phyloP scores from a whole-genome alignment of 1,139 yeast genomes.

The Arxiozyma bovina region DNA sequence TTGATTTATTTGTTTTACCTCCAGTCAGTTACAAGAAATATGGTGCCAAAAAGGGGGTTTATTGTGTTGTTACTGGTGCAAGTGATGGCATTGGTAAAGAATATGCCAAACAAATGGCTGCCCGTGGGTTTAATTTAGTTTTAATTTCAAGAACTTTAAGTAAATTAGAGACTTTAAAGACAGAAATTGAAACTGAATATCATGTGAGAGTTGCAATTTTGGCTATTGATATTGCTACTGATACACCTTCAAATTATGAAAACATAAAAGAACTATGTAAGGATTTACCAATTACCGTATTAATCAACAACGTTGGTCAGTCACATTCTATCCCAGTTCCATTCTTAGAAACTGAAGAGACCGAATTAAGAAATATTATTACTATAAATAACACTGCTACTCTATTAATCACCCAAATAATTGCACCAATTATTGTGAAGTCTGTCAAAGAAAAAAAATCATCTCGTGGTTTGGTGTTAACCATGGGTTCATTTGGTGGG shows the following conservation, averaged over 20 bases:
- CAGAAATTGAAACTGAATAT: constrained; percentile 54
- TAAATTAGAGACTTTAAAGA: constrained; percentile 59
- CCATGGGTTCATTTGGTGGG: constrained; percentile 97
- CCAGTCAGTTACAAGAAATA: constrained; percentile 55
- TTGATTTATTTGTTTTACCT: constrained; percentile 59
- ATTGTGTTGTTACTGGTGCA: constrained; percentile 89
- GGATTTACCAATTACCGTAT: constrained; percentile 52
- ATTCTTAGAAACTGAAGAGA: constrained; percentile 65
- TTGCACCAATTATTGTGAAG: constrained; percentile 58
- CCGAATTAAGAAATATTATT: constrained; percentile 69
- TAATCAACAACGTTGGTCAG: constrained; percentile 89
- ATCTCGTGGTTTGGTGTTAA: constrained; percentile 64
- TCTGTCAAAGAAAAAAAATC: constrained; percentile 38
- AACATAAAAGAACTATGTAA: constrained; percentile 42
- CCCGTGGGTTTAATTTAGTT: constrained; percentile 71
- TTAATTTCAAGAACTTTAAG: constrained; percentile 77
- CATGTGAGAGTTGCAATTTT: constrained; percentile 56
- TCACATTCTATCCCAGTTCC: constrained; percentile 95
- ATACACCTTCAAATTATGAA: constrained; percentile 41
- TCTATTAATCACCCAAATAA: constrained; percentile 66
- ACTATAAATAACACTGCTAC: constrained; percentile 83
- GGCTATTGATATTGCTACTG: constrained; percentile 67
- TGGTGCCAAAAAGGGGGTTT: constrained; percentile 46
- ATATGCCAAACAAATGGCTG: constrained; percentile 76
- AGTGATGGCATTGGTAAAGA: constrained; percentile 97